These are phyloP conservation scores for Eucalyptus sp. DNA, from an alignment of 345 rosid species.

Conservation along the genomic window DNA sequence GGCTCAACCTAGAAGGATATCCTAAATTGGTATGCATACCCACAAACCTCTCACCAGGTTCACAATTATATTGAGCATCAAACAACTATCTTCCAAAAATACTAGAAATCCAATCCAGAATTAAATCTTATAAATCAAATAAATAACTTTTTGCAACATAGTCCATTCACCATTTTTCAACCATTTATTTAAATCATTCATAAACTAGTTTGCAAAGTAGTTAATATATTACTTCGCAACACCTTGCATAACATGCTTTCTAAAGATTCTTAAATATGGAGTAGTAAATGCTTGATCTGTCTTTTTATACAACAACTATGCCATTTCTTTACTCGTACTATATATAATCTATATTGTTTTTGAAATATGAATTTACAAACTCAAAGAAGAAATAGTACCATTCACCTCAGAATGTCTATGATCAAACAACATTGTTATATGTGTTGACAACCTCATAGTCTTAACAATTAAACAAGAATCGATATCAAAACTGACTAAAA, in stretches of 20 bases:
- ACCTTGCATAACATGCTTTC: not conserved
- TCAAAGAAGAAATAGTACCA: too few species aligned
- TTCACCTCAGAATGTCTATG: rapidly evolving
- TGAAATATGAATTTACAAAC: too few species aligned
- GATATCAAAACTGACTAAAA: too few species aligned
- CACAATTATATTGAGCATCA: not conserved
- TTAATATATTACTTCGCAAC: too few species aligned
- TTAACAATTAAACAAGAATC: too few species aligned
- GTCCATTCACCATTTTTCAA: not conserved
- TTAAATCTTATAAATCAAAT: not conserved
- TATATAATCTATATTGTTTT: too few species aligned
- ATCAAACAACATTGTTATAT: too few species aligned
- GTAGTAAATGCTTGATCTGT: not conserved
- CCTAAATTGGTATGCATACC: not conserved
- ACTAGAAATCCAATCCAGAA: too few species aligned
- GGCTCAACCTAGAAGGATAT: too few species aligned
- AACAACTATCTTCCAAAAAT: not conserved
- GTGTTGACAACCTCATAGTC: too few species aligned
- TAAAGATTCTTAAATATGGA: too few species aligned
- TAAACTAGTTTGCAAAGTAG: not conserved
- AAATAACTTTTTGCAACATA: too few species aligned
- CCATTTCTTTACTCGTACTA: not conserved
- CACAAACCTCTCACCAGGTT: not conserved
- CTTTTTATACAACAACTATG: not conserved
- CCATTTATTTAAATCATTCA: not conserved